Conservation (phyloP, 495 filamentous ascomycete genomes). For the Neurospora sp. region DNA sequence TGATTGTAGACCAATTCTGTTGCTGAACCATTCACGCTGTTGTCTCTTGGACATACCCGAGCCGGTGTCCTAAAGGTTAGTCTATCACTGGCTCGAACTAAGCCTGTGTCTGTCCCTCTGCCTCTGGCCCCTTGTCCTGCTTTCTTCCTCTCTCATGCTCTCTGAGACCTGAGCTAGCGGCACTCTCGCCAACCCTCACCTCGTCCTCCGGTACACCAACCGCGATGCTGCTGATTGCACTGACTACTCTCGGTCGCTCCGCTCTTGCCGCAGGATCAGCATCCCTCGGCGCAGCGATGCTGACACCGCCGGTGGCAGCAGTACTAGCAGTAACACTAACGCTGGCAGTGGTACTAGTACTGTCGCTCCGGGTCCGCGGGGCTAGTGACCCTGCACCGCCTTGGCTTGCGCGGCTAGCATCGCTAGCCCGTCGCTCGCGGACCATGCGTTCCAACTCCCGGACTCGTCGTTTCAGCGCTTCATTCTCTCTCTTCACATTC, state of each 20-base stretch:
- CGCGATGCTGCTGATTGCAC: slow-evolving; percentile 27
- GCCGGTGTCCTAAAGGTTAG: neutral
- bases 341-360: slow-evolving; percentile 30
- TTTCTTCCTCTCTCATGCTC: neutral
- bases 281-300: slow-evolving; percentile 21
- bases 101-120: neutral
- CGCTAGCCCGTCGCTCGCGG: slow-evolving; percentile 35
- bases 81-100: neutral
- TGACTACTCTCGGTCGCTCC: slow-evolving; percentile 25
- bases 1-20: neutral
- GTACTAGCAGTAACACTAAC: slow-evolving; percentile 29
- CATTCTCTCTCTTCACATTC: slow-evolving; percentile 68
- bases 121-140: neutral
- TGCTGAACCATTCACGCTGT: neutral
- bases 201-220: slow-evolving; percentile 40
- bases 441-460: slow-evolving; percentile 57
- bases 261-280: slow-evolving; percentile 3
- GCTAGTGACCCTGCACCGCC: neutral
- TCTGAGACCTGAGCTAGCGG: slow-evolving; percentile 35
- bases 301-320: slow-evolving; percentile 17
- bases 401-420: slow-evolving; percentile 23
- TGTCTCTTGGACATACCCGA: neutral
- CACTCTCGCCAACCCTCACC: slow-evolving; percentile 47
- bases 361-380: slow-evolving; percentile 23
- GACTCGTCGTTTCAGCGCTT: slow-evolving; percentile 59